phyloP scores from a whole-genome alignment of 345 rosid species.

The Ceriops zippeliana region DNA sequence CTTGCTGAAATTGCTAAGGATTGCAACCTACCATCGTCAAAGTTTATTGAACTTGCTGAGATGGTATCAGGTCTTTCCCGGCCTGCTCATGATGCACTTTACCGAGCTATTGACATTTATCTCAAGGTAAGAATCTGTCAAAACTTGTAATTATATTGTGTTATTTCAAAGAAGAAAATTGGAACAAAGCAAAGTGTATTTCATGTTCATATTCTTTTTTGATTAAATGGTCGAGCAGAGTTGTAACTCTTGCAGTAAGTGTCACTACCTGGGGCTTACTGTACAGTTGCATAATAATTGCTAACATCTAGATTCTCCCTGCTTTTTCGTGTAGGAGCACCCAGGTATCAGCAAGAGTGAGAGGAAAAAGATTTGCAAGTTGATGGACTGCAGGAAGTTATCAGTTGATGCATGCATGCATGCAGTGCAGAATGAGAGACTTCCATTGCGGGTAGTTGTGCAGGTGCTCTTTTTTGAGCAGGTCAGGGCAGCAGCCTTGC shows the following conservation, averaged over 20 bases:
- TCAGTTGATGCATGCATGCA: constrained; percentile 84
- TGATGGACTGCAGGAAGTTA: constrained; percentile 88
- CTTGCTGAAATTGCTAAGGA: constrained; percentile 79
- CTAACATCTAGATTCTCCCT: neutral
- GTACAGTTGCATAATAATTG: neutral
- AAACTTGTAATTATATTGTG: too few species aligned
- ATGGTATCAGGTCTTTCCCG: constrained; percentile 56
- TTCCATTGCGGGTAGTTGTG: constrained; percentile 73
- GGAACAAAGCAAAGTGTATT: neutral
- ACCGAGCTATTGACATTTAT: constrained; percentile 80
- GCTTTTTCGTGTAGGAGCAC: constrained; percentile 54
- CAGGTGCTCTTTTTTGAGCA: constrained; percentile 86
- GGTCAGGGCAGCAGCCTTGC: constrained; percentile 61
- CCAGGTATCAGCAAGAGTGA: constrained; percentile 68
- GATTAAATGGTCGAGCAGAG: neutral
- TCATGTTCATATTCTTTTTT: neutral
- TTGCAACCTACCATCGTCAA: constrained; percentile 49
- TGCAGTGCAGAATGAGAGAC: constrained; percentile 82
- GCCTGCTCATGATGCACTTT: constrained; percentile 77
- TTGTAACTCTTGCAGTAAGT: neutral
- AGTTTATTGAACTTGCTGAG: constrained; percentile 67
- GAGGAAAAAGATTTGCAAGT: constrained; percentile 74
- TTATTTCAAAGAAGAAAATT: neutral
- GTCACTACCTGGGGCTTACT: neutral
- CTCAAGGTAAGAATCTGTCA: constrained; percentile 50